Percentiles rank a stretch among this genome's conserved stretches.
These are phyloP conservation scores for Trichoderma sp. DNA, from an alignment of 2,329 filamentous ascomycete species.

Conservation along the genomic window DNA sequence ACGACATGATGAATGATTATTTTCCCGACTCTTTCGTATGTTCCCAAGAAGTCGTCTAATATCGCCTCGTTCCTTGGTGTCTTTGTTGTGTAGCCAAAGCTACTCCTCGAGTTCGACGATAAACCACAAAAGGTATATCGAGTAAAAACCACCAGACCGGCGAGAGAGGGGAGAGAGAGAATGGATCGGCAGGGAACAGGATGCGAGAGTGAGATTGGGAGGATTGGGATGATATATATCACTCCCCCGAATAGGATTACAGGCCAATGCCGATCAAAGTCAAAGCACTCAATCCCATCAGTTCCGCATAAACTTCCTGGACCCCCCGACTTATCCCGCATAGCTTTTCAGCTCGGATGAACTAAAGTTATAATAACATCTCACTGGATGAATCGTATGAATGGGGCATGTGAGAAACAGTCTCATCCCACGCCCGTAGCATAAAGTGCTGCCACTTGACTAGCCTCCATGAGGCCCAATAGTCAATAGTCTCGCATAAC, in stretches of 20 bases:
- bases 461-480: slow-evolving; percentile 1
- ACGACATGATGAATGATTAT: slow-evolving; percentile 28
- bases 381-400: not conserved
- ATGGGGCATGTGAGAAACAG: not conserved
- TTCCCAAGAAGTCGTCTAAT: not conserved
- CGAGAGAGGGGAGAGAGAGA: not conserved
- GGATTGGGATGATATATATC: slow-evolving; percentile 5
- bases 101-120: not conserved
- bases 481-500: not conserved
- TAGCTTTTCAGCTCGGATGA: not conserved
- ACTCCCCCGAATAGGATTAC: not conserved
- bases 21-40: not conserved
- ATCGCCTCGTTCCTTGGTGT: not conserved
- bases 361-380: not conserved
- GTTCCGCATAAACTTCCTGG: not conserved
- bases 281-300: not conserved
- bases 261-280: not conserved
- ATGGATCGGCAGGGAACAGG: not conserved
- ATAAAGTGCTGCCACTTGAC: not conserved
- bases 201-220: not conserved
- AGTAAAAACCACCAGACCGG: not conserved
- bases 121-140: not conserved
- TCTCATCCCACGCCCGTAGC: slow-evolving; percentile 5
- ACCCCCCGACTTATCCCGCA: slow-evolving; percentile 5
- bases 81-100: not conserved